phyloP scores from a whole-genome alignment of 257 asterid species.

The Solanum verrucosum region DNA sequence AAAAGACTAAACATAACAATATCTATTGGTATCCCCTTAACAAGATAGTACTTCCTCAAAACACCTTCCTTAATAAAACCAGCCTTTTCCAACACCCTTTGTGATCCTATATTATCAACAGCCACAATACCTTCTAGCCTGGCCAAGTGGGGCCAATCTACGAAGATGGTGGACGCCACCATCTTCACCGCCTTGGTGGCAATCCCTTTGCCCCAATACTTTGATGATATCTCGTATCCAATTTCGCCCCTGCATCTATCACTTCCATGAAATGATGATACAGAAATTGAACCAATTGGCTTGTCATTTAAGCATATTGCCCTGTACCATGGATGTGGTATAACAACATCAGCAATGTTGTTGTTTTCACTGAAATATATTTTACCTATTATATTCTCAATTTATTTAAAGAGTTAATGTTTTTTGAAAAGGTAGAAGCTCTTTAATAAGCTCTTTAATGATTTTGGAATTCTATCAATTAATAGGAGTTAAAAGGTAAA shows the following conservation, averaged over 20 bases:
- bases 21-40: conserved; percentile 55
- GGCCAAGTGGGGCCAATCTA: conserved; percentile 56
- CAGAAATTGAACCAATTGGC: conserved; percentile 39
- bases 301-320: conserved; percentile 50
- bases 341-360: conserved; percentile 12
- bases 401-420: too few species aligned
- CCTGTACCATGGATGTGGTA: conserved; percentile 47
- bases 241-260: conserved; percentile 50
- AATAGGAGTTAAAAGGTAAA: too few species aligned
- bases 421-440: too few species aligned
- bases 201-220: conserved; percentile 68
- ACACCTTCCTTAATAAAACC: conserved; percentile 64
- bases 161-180: conserved; percentile 43
- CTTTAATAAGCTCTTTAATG: too few species aligned
- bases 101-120: conserved; percentile 53
- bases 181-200: conserved; percentile 55
- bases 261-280: conserved; percentile 24
- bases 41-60: conserved; percentile 49
- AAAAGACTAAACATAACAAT: conserved; percentile 55
- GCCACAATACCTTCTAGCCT: conserved; percentile 69
- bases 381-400: too few species aligned
- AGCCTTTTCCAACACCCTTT: conserved; percentile 68
- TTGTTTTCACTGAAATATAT: too few species aligned
- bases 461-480: too few species aligned
- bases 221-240: conserved; percentile 58